A percentile compares a stretch with the other conserved stretches of the same genome.
Conservation (phyloP, 2,329 filamentous ascomycete species). For the Xylariales sp. region DNA sequence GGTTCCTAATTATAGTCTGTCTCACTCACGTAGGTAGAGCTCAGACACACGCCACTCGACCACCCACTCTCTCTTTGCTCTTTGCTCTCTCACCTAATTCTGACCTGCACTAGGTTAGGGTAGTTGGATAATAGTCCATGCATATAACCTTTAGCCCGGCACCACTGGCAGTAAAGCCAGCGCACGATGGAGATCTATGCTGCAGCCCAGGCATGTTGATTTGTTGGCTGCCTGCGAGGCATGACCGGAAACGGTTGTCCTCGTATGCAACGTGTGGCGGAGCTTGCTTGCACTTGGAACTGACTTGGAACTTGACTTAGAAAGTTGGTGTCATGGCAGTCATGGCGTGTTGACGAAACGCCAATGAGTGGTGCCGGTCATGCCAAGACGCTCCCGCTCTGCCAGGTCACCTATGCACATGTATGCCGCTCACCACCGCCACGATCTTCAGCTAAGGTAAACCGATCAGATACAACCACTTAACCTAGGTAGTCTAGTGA, state of each 20-base stretch:
- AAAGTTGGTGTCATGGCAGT: slow-evolving; percentile 1
- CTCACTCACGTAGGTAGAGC: slow-evolving; percentile 11
- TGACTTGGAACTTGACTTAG: no score
- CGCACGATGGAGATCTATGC: slow-evolving; percentile 24
- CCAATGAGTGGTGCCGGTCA: slow-evolving; percentile 16
- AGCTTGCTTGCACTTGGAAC: slow-evolving; percentile 11
- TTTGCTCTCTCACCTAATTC: neutral
- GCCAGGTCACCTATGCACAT: neutral
- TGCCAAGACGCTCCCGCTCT: slow-evolving; percentile 31
- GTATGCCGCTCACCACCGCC: slow-evolving; percentile 3
- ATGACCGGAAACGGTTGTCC: slow-evolving; percentile 25
- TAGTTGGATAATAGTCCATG: neutral
- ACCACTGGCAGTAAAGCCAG: slow-evolving; percentile 17
- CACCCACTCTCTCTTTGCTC: neutral
- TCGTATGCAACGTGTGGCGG: slow-evolving; percentile 36
- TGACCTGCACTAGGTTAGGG: neutral
- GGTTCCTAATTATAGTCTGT: slow-evolving; percentile 37
- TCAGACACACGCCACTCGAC: slow-evolving; percentile 9
- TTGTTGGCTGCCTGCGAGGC: slow-evolving; percentile 23
- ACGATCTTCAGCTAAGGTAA: slow-evolving; percentile 33
- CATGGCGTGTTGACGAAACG: slow-evolving; percentile 19
- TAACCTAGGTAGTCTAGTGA: neutral
- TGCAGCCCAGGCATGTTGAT: slow-evolving; percentile 17
- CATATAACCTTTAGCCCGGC: neutral
- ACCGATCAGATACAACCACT: slow-evolving; percentile 5